Evolutionary conservation across 805 yeast species (phyloP), one percentile per base, ranked within the genome.

Genomic region (Nakazawaea populi): DNA sequence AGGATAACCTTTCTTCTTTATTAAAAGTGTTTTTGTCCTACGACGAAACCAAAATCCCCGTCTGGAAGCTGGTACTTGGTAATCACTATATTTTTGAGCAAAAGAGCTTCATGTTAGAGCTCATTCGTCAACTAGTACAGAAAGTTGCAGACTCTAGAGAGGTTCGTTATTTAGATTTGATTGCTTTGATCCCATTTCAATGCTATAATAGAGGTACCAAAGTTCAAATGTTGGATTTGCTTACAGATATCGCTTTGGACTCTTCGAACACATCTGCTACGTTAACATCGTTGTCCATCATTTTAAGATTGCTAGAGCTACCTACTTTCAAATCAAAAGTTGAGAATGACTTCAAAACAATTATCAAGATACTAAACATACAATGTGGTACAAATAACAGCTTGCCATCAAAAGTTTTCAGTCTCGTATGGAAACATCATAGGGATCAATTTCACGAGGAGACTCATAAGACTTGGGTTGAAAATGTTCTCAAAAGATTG

Each of bases 311-410:
- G 10, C 60, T 82, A 31, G 58, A 61, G 8, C 69, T 74, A 8
- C 87, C 88, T 6, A 76, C 86, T 0, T 77, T 72, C 58, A 78
- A 68, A 56, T 75, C 88, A 0, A 56, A 58, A 1, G 55, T 84
- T 10, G 91, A 85, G 60, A 60, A 66, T 0, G 69, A 77, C 42
- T 56, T 71, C 32, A 45, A 57, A 1, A 44, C 48, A 0, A 48
- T 72, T 3, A 54, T 62, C 6, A 47, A 45, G 5, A 29, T 67
- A 5, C 49, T 66, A 6, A 46, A 52, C 1, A n/a, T 54, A 1
- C 8, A 11, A n/a, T 53, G 55, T 0, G 55, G 59, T 11, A 10
- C 51, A 1, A 12, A 28, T 29, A 34, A 24, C 9, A 37, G 27
- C 6, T 6, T 37, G 28, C 30, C 14, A 6, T 7, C 37, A 5